These are phyloP conservation scores for Colletotrichum cereale DNA, from an alignment of 2,329 filamentous ascomycete genomes.

Conservation along the genomic window DNA sequence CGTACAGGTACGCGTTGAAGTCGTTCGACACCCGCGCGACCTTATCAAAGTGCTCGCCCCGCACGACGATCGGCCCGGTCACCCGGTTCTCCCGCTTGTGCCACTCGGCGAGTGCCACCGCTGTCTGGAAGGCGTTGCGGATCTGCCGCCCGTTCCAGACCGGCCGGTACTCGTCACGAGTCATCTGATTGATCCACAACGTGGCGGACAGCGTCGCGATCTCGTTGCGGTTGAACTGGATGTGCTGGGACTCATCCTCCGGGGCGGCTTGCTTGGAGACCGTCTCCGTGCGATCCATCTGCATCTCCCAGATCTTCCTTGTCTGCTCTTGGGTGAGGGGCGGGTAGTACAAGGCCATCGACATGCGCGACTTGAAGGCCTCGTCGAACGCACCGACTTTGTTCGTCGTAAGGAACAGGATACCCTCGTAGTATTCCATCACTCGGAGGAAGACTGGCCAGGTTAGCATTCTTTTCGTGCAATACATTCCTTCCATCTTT, in stretches of 20 bases:
- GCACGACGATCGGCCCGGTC: constrained; percentile 38
- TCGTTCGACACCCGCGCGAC: constrained; percentile 41
- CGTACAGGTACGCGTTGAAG: constrained; percentile 41
- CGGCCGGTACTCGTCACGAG: constrained; percentile 55
- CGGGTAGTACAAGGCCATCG: constrained; percentile 54
- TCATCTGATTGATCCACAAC: constrained; percentile 56
- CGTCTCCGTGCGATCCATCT: constrained; percentile 45
- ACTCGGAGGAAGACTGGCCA: constrained; percentile 57
- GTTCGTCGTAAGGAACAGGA: constrained; percentile 65
- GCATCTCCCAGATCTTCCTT: constrained; percentile 57
- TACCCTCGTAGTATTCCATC: constrained; percentile 63
- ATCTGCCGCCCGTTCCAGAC: constrained; percentile 59
- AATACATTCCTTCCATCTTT: not conserved
- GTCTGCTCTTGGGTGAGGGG: constrained; percentile 54
- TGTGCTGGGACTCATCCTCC: constrained; percentile 51
- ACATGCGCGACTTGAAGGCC: constrained; percentile 64
- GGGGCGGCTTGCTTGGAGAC: constrained; percentile 42
- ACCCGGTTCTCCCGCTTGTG: constrained; percentile 35
- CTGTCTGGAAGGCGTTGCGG: constrained; percentile 59
- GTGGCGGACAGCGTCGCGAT: constrained; percentile 47
- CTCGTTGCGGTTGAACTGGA: constrained; percentile 50
- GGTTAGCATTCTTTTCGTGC: not conserved
- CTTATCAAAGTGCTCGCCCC: constrained; percentile 40
- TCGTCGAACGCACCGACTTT: constrained; percentile 60
- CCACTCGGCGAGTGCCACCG: constrained; percentile 58